Percentiles rank a stretch among this genome's conserved stretches.
These are phyloP conservation scores for Metarhizium robertsii DNA, from an alignment of 2,329 filamentous ascomycete genomes.

Conservation along the genomic window DNA sequence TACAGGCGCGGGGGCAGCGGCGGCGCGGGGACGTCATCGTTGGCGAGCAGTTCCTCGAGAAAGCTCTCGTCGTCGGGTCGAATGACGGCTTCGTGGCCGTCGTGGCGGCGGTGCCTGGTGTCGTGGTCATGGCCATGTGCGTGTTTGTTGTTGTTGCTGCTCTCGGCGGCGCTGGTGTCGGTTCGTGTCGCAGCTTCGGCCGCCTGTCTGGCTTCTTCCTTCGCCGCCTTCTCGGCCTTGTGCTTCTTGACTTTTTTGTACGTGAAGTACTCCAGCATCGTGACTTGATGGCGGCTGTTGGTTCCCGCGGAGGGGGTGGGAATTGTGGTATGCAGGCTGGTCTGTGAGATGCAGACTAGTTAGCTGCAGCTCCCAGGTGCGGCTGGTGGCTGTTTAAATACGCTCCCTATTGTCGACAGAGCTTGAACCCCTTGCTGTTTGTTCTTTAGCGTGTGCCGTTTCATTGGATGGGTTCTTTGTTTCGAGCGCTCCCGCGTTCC, in stretches of 20 bases:
- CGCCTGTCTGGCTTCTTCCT: constrained; percentile 13
- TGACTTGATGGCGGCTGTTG: constrained; percentile 7
- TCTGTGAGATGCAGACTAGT: too few relatives aligned
- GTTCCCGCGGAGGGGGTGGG: too few relatives aligned
- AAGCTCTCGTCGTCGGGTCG: constrained; percentile 49
- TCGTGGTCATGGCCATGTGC: constrained; percentile 5
- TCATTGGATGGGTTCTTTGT: too few relatives aligned
- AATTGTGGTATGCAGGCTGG: too few relatives aligned
- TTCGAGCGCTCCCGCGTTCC: too few relatives aligned
- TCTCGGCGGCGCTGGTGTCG: constrained; percentile 6
- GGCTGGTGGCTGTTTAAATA: too few relatives aligned
- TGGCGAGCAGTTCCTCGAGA: constrained; percentile 42
- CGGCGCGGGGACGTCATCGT: constrained; percentile 34
- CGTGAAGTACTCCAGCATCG: constrained; percentile 54
- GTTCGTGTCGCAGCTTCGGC: constrained; percentile 8
- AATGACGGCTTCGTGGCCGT: constrained; percentile 32
- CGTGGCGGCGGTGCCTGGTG: neutral
- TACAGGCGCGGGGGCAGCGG: constrained; percentile 45
- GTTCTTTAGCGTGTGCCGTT: too few relatives aligned
- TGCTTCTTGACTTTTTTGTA: constrained; percentile 56
- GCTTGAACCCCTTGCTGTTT: too few relatives aligned
- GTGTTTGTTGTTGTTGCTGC: constrained; percentile 1
- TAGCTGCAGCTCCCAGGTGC: too few relatives aligned
- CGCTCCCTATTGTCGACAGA: too few relatives aligned
- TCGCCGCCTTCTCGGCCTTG: constrained; percentile 37